phyloP scores from a whole-genome alignment of 371 early-diverging fungal genomes.

The Syncephalis fuscata region DNA sequence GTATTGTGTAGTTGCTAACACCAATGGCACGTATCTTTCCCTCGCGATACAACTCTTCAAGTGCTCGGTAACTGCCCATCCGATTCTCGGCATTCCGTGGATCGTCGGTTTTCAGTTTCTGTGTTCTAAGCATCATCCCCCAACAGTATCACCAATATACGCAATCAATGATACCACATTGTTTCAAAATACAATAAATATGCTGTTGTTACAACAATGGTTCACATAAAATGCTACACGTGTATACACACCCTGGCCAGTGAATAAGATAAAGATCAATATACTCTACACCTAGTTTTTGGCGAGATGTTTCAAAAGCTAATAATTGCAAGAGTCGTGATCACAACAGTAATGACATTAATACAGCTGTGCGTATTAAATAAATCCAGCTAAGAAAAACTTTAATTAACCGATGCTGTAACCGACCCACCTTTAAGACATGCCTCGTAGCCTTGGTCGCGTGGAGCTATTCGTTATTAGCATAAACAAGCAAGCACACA shows the following conservation, averaged over 20 bases:
- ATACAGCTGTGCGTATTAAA: background rate
- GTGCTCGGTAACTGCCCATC: constrained; percentile 42
- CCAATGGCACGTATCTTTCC: constrained; percentile 54
- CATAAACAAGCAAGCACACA: background rate
- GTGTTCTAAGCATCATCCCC: constrained; percentile 11
- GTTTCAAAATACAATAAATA: too few species aligned
- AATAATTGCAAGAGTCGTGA: constrained; percentile 5
- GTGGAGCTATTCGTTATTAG: constrained; percentile 31
- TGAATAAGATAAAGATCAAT: constrained; percentile 81
- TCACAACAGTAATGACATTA: background rate
- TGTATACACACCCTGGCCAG: constrained; percentile 70
- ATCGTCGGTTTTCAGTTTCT: constrained; percentile 20
- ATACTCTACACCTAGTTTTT: constrained; percentile 41
- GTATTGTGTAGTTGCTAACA: constrained; percentile 57
- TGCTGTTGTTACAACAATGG: too few species aligned
- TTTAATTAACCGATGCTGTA: too few species aligned
- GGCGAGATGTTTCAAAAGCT: constrained; percentile 37
- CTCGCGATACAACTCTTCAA: constrained; percentile 38
- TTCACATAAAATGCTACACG: too few species aligned
- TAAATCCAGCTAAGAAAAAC: too few species aligned
- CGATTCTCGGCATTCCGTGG: constrained; percentile 25
- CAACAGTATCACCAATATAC: background rate
- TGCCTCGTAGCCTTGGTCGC: constrained; percentile 58
- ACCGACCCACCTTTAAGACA: constrained; percentile 29
- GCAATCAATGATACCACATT: too few species aligned